phyloP scores from a whole-genome alignment of 2,329 filamentous ascomycete genomes.

The Rachicladosporium sp. region DNA sequence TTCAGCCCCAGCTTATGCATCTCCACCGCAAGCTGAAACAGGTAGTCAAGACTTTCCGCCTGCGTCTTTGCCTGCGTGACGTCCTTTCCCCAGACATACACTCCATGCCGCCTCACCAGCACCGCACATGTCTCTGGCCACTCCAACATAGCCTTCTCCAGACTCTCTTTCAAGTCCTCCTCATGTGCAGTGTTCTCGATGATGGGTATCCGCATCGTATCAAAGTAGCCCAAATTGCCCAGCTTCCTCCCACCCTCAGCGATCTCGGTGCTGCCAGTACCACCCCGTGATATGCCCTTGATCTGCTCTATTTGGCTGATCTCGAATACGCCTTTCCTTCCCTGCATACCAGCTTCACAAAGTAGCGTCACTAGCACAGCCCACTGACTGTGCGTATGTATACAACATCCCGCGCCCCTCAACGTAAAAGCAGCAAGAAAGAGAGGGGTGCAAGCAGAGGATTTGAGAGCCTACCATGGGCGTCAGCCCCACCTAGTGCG shows the following conservation, averaged over 20 bases:
- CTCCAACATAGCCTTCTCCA: conserved; percentile 81
- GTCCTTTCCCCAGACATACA: conserved; percentile 92
- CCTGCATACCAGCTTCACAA: conserved; percentile 49
- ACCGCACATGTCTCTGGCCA: conserved; percentile 92
- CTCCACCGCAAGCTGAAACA: conserved; percentile 92
- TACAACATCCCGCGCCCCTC: conserved; percentile 81
- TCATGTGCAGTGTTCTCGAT: conserved; percentile 98
- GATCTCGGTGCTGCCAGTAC: conserved; percentile 23
- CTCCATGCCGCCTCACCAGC: conserved; percentile 80
- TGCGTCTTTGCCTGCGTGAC: conserved; percentile 97
- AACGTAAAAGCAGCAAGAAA: conserved; percentile 89
- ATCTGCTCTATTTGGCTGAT: conserved; percentile 99
- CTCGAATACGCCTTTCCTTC: conserved; percentile 55
- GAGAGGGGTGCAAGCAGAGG: conserved; percentile 90
- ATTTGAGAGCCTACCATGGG: conserved; percentile 52
- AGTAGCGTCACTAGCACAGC: conserved; percentile 88
- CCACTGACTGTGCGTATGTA: conserved; percentile 98
- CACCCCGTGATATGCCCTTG: conserved; percentile 66
- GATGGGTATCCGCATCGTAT: conserved; percentile 81
- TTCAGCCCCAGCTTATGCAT: conserved; percentile 80
- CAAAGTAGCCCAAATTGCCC: conserved; percentile 88
- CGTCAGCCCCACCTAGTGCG: conserved; percentile 7
- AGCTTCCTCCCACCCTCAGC: conserved; percentile 39
- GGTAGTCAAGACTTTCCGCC: conserved; percentile 90
- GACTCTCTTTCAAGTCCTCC: conserved; percentile 82